Evolutionary conservation across 169 alveolate genomes (phyloP).

Genomic region (Plasmodium coatneyi): DNA sequence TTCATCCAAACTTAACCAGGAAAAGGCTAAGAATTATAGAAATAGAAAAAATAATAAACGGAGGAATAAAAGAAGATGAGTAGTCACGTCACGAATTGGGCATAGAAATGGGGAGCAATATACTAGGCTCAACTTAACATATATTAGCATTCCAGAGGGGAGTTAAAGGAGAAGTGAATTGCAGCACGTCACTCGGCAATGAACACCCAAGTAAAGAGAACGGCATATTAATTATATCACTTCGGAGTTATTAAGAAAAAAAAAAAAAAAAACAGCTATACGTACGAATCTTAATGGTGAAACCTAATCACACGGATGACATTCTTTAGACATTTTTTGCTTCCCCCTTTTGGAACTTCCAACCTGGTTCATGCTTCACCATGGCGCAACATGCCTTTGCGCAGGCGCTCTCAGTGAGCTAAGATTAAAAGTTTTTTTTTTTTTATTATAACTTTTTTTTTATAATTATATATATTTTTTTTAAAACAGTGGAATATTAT

Average conservation of each 20-base stretch:
- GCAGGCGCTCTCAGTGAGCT: background rate
- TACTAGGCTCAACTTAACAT: background rate
- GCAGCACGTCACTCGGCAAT: background rate
- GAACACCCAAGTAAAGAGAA: background rate
- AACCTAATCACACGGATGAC: background rate
- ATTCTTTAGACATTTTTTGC: background rate
- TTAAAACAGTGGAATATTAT: background rate
- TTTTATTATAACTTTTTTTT: background rate
- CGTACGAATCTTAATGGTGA: background rate
- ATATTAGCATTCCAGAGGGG: background rate
- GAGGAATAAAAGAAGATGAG: background rate
- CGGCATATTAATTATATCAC: background rate
- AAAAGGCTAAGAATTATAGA: constrained; percentile 1
- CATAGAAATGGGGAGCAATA: background rate
- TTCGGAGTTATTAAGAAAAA: background rate
- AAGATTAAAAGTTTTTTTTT: background rate
- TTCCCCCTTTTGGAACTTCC: background rate
- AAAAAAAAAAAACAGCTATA: background rate
- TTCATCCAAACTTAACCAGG: background rate
- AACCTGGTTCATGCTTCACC: background rate
- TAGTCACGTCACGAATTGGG: background rate
- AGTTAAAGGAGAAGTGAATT: background rate
- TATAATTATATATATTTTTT: background rate
- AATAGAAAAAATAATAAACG: background rate
- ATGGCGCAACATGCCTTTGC: background rate